Evolutionary conservation across 2,329 filamentous ascomycete genomes (phyloP), one percentile per base, ranked within the genome.

Genomic region (Aspergillus flavus): DNA sequence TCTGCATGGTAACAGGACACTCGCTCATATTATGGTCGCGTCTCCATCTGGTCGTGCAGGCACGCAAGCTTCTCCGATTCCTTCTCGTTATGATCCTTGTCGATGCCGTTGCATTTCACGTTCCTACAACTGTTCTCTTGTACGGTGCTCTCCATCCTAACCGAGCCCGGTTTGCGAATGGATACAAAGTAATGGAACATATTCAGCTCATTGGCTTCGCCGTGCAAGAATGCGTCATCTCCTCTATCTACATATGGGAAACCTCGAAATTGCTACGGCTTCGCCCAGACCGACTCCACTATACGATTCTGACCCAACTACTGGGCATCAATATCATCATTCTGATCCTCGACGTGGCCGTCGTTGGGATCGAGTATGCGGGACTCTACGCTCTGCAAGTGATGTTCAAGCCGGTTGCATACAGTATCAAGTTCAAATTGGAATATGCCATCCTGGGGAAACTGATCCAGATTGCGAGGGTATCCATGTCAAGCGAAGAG

Each of bases 1-100:
- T 83, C 66, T 64, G 78, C 6, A 87, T 88, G 85, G 83, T 89
- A 0, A 86, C 86, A 1, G 87, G 86, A 2, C 85, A 88, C 69
- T 84, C 84, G 0, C 68, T 88, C 12, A 86, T 89, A 0, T 78
- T 89, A 0, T 89, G 86, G 78, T 89, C 86, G 0, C 82, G 87
- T 5, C 80, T 89, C 0, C 86, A 89, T 69, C 77, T 89, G 4
- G 79, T 89, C 21, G 75, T 85, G 0, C 81, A 80, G 41, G 84
- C 82, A 32, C 75, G 74, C 1, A 71, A 68, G 0, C 69, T 84
- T 2, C 75, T 88, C 2, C 80, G 79, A 21, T 76, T 78, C 52
- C 81, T 86, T 0, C 78, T 87, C 0, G 80, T 72, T 62, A 85
- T 89, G 81, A 88, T 89, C 62, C 80, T 87, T 53, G 68, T 82